phyloP scores from a whole-genome alignment of 1,284 basidiomycete genomes.

The Bothia castanella region DNA sequence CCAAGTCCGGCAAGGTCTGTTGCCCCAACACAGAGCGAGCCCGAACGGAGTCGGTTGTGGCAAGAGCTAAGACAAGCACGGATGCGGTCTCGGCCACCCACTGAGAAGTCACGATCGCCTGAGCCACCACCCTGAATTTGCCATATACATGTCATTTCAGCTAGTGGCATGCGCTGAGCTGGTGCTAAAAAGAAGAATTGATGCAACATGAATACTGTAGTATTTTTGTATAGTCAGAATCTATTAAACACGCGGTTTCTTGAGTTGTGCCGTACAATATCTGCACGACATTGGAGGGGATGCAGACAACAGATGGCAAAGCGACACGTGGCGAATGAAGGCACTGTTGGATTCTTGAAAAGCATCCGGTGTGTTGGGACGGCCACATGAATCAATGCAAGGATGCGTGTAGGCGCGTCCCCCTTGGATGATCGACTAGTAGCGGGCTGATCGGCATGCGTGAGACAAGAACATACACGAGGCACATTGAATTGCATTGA shows the following conservation, averaged over 20 bases:
- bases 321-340: constrained; percentile 15
- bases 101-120: constrained; percentile 37
- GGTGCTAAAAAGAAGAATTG: constrained; percentile 27
- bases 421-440: constrained; percentile 19
- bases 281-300: no score
- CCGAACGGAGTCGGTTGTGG: constrained; percentile 51
- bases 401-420: constrained; percentile 22
- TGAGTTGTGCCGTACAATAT: constrained; percentile 8
- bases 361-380: constrained; percentile 7
- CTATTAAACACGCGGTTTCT: constrained; percentile 17
- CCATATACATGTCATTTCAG: constrained; percentile 13
- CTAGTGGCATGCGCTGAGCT: constrained; percentile 15
- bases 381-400: constrained; percentile 27
- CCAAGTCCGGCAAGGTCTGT: constrained; percentile 31
- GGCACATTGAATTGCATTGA: constrained; percentile 23
- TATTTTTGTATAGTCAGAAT: constrained; percentile 23
- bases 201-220: constrained; percentile 6
- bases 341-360: constrained; percentile 1
- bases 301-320: background rate
- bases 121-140: constrained; percentile 38
- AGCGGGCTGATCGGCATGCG: constrained; percentile 20
- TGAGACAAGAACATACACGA: constrained; percentile 20
- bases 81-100: constrained; percentile 44
- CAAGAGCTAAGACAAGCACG: constrained; percentile 54
- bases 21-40: constrained; percentile 28